Evolutionary conservation across 345 rosid genomes (phyloP), one percentile per base, ranked within the genome.

Genomic region (Citrus reticulata): DNA sequence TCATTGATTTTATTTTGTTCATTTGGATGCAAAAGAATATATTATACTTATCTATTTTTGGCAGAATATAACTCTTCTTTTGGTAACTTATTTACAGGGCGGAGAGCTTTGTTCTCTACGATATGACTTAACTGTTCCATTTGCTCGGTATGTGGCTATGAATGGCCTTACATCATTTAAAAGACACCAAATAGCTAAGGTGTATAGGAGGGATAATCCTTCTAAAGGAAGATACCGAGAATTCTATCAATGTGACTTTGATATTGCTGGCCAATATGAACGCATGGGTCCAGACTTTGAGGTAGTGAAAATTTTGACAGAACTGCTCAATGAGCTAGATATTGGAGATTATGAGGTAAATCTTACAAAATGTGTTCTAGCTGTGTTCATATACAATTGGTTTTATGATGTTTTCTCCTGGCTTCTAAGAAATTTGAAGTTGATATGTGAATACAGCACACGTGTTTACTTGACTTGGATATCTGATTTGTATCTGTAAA

Each of bases 271-370:
- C 30, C 87, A 83, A 79, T 91, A 81, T 73, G 94, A 89, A 86
- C 91, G 87, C 78, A 96, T 94, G 98, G 98, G 95, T 71, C 99
- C 98, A 7, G 99, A 96, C 77, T 94, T 88, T 66, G 99, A 96
- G 89, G 84, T 92, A 55, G 71, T 94, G 72, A 88, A 89, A 85
- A 86, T 91, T 60, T 80, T 94, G 84, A 90, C 91, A 1, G 98
- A 94, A 83, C 87, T 96, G 66, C 98, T 94, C 27, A 92, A 92
- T 85, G 90, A 86, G 62, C 83, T 96, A 35, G 83, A 88, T 75
- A 94, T 96, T 59, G 99, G 99, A 74, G 93, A 96, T 72, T 96
- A 90, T 83, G 93, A 85, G 97, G 99, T 91, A 87, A 83, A 73
- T 64, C 9, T 16, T 39, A 2, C 24, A 63, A 17, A 32, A 14